Percentiles rank a stretch among this genome's conserved stretches.
phyloP scores from a whole-genome alignment of 129 eudicot genomes.

The Flaveria robusta region DNA sequence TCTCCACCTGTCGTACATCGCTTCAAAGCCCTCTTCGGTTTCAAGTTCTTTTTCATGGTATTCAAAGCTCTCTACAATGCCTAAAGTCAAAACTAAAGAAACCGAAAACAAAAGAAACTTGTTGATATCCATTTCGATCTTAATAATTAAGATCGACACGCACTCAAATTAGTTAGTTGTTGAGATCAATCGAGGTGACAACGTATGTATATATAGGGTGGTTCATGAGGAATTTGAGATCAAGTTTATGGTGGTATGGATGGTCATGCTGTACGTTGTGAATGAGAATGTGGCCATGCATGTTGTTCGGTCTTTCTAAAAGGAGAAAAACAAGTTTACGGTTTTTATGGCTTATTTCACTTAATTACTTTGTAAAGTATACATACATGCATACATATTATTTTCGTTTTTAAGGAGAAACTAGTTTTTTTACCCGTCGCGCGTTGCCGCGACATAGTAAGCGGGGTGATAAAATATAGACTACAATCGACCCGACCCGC shows the following conservation, averaged over 20 bases:
- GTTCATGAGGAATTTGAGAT: background rate
- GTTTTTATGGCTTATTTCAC: no score
- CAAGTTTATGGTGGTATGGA: background rate
- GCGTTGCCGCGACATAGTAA: no score
- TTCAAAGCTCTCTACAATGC: constrained; percentile 44
- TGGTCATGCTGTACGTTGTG: constrained; percentile 9
- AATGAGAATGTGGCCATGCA: constrained; percentile 19
- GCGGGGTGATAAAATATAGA: no score
- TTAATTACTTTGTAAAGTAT: no score
- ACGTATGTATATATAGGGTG: background rate
- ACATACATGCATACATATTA: no score
- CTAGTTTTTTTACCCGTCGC: no score
- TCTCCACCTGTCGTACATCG: constrained; percentile 71
- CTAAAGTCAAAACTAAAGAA: constrained; percentile 41
- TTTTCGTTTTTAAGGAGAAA: no score
- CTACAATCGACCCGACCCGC: no score
- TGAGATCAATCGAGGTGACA: no score
- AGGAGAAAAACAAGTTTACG: no score
- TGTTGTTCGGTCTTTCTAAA: background rate
- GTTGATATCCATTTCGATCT: constrained; percentile 33
- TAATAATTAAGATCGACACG: no score
- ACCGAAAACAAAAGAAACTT: constrained; percentile 33
- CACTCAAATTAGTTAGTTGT: no score
- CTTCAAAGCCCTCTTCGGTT: constrained; percentile 55
- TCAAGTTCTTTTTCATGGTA: constrained; percentile 65